A percentile compares a stretch with the other conserved stretches of the same genome.
phyloP scores from a whole-genome alignment of 1,284 basidiomycete species.

The Neonothopanus nambi region DNA sequence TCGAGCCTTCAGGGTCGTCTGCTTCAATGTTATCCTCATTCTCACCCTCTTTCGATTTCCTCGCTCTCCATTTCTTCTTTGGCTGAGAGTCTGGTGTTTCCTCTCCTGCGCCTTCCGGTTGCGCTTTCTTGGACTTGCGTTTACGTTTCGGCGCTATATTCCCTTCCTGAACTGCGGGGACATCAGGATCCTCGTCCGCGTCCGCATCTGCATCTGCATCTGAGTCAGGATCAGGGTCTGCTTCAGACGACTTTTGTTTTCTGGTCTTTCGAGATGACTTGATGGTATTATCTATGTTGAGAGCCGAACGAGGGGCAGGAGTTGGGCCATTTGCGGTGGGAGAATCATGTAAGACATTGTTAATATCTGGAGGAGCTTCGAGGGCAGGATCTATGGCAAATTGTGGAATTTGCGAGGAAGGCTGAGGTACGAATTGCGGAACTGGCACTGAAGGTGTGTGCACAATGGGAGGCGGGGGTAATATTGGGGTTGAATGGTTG shows the following conservation, averaged over 20 bases:
- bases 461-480: too few relatives aligned
- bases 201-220: conserved; percentile 3
- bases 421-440: too few relatives aligned
- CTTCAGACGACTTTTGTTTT: too few relatives aligned
- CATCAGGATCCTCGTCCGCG: conserved; percentile 6
- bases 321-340: background rate
- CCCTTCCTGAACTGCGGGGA: background rate
- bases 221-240: too few relatives aligned
- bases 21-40: conserved; percentile 11
- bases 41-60: conserved; percentile 1
- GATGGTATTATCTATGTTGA: background rate
- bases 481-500: too few relatives aligned
- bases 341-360: background rate
- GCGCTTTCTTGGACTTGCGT: conserved; percentile 19
- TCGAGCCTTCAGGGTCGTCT: background rate
- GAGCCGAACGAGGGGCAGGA: background rate
- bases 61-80: conserved; percentile 14
- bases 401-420: background rate
- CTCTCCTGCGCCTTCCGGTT: conserved; percentile 19
- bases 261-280: background rate
- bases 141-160: conserved; percentile 16
- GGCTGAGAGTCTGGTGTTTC: conserved; percentile 16
- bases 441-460: background rate
- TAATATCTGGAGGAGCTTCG: background rate
- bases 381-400: background rate